These are phyloP conservation scores for Acanthamoeba culbertsoni DNA, from an alignment of 208 protist species.

Conservation along the genomic window DNA sequence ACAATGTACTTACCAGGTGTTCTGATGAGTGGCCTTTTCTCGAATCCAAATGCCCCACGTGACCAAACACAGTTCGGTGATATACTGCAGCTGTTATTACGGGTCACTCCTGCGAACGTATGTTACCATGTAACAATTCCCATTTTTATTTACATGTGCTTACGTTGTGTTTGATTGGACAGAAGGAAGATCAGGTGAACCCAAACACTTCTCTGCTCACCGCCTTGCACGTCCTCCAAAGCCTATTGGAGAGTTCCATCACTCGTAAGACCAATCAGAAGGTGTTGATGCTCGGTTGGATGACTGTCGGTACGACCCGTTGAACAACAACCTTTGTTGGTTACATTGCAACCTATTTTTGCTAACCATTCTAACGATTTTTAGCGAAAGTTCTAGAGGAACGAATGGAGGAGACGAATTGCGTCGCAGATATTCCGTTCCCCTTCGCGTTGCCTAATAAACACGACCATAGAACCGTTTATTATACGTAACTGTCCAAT, in stretches of 20 bases:
- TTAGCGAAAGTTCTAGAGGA: background rate
- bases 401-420: background rate
- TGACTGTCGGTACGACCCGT: background rate
- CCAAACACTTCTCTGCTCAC: background rate
- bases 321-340: background rate
- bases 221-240: background rate
- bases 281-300: background rate
- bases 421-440: background rate
- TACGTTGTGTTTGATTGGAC: background rate
- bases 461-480: background rate
- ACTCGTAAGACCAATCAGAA: background rate
- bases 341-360: background rate
- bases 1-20: background rate
- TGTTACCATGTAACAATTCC: background rate
- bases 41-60: background rate
- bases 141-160: background rate
- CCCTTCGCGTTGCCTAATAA: background rate
- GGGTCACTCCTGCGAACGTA: background rate
- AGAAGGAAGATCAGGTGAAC: background rate
- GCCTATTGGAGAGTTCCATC: background rate
- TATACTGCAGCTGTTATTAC: background rate
- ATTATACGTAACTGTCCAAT: background rate
- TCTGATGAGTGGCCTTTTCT: background rate
- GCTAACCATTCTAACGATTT: background rate
- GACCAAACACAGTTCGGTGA: background rate